Conservation (phyloP, 495 filamentous ascomycete species). For the Podospora pseudoanserina region DNA sequence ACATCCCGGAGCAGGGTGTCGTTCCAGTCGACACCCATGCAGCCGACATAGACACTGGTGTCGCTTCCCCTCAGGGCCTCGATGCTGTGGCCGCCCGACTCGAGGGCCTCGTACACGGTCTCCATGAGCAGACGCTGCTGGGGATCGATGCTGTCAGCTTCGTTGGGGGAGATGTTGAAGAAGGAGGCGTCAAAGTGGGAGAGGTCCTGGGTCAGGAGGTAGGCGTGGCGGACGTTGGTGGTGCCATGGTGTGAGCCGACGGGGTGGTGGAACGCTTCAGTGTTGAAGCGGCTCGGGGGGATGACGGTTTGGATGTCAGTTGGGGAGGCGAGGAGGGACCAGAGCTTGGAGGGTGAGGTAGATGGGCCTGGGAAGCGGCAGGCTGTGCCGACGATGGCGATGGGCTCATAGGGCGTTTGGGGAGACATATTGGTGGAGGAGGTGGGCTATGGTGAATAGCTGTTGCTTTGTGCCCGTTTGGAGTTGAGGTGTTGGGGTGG, state of each 20-base stretch:
- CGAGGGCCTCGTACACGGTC: conserved; percentile 54
- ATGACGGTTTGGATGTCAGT: conserved; percentile 15
- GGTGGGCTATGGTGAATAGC: too few relatives aligned
- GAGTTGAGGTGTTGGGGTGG: not conserved
- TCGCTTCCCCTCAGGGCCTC: not conserved
- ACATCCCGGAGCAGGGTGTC: conserved; percentile 17
- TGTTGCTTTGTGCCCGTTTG: too few relatives aligned
- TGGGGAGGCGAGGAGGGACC: conserved; percentile 19
- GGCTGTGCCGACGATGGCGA: conserved; percentile 25
- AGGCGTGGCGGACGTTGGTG: conserved; percentile 51
- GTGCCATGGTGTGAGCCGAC: conserved; percentile 37
- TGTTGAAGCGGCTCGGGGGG: conserved; percentile 17
- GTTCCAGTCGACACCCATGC: conserved; percentile 26
- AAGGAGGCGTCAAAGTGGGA: conserved; percentile 54
- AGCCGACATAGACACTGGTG: conserved; percentile 21
- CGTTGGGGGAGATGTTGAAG: conserved; percentile 53
- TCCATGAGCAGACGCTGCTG: conserved; percentile 54
- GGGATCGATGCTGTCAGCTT: conserved; percentile 58
- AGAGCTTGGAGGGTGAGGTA: conserved; percentile 17
- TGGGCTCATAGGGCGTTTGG: conserved; percentile 17
- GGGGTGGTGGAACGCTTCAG: conserved; percentile 43
- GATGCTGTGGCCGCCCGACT: conserved; percentile 48
- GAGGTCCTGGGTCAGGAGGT: conserved; percentile 48
- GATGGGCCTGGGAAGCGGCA: conserved; percentile 25
- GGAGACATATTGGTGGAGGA: too few relatives aligned